Evolutionary conservation across 495 filamentous ascomycete species (phyloP), one percentile per base, ranked within the genome.

Genomic region (Apiosordaria backusii): DNA sequence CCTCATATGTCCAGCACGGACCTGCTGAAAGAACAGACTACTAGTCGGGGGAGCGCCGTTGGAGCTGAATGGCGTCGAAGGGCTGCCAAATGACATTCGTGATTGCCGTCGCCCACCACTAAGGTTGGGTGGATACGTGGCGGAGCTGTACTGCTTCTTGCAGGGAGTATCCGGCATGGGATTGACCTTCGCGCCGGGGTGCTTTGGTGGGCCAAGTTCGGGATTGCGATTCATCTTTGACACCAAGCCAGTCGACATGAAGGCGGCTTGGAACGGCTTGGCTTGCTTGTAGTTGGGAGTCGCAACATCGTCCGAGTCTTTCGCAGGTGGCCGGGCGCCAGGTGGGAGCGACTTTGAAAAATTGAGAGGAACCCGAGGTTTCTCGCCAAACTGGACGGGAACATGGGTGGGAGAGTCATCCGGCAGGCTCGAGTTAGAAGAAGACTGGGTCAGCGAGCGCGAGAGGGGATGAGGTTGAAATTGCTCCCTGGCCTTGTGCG

Each of bases 101-200:
- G 70, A 69, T 19, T 63, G 65, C 21, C 76, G 75, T 40, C 89
- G 80, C 0, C 84, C 78, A 65, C 84, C 85, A 21, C 87, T 83
- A 0, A 83, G 81, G 18, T 84, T 74, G 16, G 85, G 84, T 3
- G 87, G 84, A 24, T 83, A 85, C 19, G 89, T 85, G 59, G 87
- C 78, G 75, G 90, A 87, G 62, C 88, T 72, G 74, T 86, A 88
- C 26, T 86, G 85, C 70, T 92, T 88, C 81, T 98, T 99, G 79
- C 95, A 98, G 7, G 95, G 95, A 18, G 95, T 99, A 73, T 98
- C 95, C 0, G 96, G 95, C 84, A 95, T 91, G 5, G 74, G 63
- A 65, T 66, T 21, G 1, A 70, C 61, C 35, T 68, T 73, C 0
- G 66, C 57, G 19, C 66, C 68, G 0, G 67, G 64, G n/a, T 83